Conservation (phyloP, 2,329 filamentous ascomycete species). For the Lasiodiplodia citricola region DNA sequence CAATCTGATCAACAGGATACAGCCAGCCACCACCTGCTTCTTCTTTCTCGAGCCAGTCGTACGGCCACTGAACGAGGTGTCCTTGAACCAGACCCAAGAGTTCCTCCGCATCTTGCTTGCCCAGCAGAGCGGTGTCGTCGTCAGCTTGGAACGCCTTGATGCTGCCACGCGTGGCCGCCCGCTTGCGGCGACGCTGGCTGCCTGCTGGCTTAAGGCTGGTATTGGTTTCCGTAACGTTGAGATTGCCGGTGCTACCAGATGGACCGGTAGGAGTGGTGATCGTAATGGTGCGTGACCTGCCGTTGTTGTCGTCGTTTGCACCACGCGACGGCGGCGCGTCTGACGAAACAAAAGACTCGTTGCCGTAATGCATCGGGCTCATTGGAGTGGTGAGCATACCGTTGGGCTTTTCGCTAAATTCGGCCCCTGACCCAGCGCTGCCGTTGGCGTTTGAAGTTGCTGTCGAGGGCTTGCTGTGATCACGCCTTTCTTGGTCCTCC, state of each 20-base stretch:
- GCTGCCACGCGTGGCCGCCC: conserved; percentile 73
- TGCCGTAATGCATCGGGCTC: conserved; percentile 28
- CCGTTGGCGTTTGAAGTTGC: conserved; percentile 10
- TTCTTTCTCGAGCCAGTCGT: conserved; percentile 86
- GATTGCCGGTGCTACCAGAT: conserved; percentile 12
- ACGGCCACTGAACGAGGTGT: conserved; percentile 88
- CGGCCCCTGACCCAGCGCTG: conserved; percentile 15
- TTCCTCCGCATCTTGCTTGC: conserved; percentile 77
- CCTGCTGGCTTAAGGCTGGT: conserved; percentile 33
- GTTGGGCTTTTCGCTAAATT: conserved; percentile 43
- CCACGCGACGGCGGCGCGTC: conserved; percentile 5
- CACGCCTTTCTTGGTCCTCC: conserved; percentile 42
- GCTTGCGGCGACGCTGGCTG: conserved; percentile 66
- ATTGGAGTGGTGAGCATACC: conserved; percentile 34
- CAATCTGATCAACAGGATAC: conserved; percentile 94
- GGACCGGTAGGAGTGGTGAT: conserved; percentile 37
- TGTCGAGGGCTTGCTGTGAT: conserved; percentile 26
- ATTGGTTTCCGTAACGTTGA: not conserved
- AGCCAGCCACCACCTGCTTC: conserved; percentile 95
- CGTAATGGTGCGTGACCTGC: conserved; percentile 43
- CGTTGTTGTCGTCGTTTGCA: conserved; percentile 24
- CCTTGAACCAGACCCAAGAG: conserved; percentile 84
- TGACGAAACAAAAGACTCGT: conserved; percentile 14
- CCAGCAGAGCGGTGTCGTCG: conserved; percentile 72
- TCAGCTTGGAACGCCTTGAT: conserved; percentile 66